Base-by-base conservation (phyloP, 169 alveolate genomes). In the Amoebophrya sp. region DNA sequence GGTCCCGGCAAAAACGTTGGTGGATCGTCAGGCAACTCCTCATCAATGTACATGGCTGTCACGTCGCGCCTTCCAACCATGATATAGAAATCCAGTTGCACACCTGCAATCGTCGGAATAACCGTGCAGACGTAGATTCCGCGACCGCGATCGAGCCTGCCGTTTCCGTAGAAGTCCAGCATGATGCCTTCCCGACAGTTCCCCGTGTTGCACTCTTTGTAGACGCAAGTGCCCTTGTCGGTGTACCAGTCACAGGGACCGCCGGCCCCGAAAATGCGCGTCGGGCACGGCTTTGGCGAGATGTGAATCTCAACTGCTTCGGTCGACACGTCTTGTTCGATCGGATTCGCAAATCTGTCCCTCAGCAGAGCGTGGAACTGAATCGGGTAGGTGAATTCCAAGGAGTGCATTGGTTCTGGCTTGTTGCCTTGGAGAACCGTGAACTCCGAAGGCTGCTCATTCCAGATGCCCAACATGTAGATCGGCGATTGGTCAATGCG, bases 401-500 rank as follows among this genome's bases (percentile, higher is more conserved):
- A 36, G 39, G 83, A 65, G 83, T 6, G 26, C 2, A 26, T 36
- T 10, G 83, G 26, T 0, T 6, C 83, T 10, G 83, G 83, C 33
- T 65, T 6, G 83, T 65, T 26, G 36, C 38, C 12, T 36, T 65
- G 83, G 36, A 65, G 2, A 18, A 65, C n/a, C 83, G 83, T 65
- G 83, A 6, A 65, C 83, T 65, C 83, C 2, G 33, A 6, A 10
- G 83, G 83, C 83, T 65, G 83, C 33, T 65, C 83, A 36, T 65
- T 65, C 83, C 83, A 65, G 83, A 65, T 65, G 83, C 83, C 83
- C 83, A 6, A 1, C 83, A 65, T 65, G 33, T 29, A 1, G 33
- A 65, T 65, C 26, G 83, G 83, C 83, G 83, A 65, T 36, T 65
- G 83, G 33, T 65, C 83, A 36, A 65, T 65, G 33, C 33, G 83